Conservation (phyloP, 176 grass and related monocot species). For the Poa pratensis region DNA sequence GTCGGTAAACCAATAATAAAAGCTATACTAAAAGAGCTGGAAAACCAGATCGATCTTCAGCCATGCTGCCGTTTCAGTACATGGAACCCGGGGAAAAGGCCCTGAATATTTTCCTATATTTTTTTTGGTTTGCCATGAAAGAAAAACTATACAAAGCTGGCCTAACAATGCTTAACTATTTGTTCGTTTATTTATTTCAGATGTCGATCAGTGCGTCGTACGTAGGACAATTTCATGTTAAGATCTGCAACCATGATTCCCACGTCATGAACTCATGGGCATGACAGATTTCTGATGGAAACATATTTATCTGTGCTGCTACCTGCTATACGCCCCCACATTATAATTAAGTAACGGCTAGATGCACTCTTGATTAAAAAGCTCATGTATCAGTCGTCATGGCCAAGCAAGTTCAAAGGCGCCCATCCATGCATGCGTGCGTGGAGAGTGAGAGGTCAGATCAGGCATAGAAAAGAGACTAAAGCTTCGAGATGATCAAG, state of each 20-base stretch:
- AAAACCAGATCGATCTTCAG: background rate
- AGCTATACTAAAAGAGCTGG: conserved; percentile 10
- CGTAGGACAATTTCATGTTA: background rate
- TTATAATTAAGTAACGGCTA: background rate
- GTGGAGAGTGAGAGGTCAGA: background rate
- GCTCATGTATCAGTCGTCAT: conserved; percentile 18
- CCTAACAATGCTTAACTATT: background rate
- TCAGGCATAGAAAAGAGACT: background rate
- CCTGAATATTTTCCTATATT: no score
- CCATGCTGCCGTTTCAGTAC: conserved; percentile 12
- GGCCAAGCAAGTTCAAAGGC: conserved; percentile 33
- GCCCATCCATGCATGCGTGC: background rate
- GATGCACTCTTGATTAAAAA: conserved; percentile 6
- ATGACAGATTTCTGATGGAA: background rate
- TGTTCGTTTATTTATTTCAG: background rate
- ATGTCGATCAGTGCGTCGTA: background rate
- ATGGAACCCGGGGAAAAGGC: background rate
- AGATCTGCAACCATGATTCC: background rate
- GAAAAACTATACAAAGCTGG: background rate
- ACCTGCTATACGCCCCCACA: background rate
- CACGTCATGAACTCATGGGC: background rate
- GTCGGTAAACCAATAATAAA: conserved; percentile 36
- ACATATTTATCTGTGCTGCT: background rate
- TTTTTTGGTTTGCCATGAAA: background rate
- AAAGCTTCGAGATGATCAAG: conserved; percentile 11